Base-by-base conservation (phyloP, 2,329 filamentous ascomycete species). In the Sporothrix variecibatus region DNA sequence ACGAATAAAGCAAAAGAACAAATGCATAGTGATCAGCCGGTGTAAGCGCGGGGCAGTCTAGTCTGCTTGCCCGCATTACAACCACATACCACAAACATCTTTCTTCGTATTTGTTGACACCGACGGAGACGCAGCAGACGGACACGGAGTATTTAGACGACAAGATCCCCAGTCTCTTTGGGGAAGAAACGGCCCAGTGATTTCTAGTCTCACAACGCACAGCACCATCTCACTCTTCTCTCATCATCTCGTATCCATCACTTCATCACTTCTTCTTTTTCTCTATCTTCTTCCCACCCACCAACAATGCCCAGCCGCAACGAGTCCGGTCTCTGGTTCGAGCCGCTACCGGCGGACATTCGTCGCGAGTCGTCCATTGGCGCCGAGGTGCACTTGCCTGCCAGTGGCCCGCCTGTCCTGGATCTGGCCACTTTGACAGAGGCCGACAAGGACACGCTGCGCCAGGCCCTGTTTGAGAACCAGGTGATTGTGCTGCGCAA, bases 401-500 rank as follows among this genome's bases (percentile, higher is more conserved):
- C 68, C 2, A 20, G 53, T 7, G 26, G 20, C n/a, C 28, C 49
- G 20, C 56, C 64, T 3, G 49, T 75, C 11, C 49, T 76, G 6
- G 73, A 76, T 60, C 11, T 75, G 26, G 67, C 58, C 9, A 12
- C 58, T 1, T 60, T 76, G 20, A 72, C 40, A 0, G 76, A 71
- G 4, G 71, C 65, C 11, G 76, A 76, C 70, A 65, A 72, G 40
- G 60, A 65, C 7, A 31, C 34, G 6, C 67, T 76, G 17, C 72
- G 76, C 2, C 60, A 73, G 34, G 75, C 75, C 0, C 58, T 76
- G 1, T 76, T 76, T 65, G 75, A 72, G 56, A 73, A 75, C 71
- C 74, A 75, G 40, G 75, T 76, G 5, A 31, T 76, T 56, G 76
- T 76, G 31, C 64, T 76, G 15, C 76, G 76, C 65, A 75, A 74